Percentiles rank a stretch among this genome's conserved stretches.
Evolutionary conservation across 1,139 yeast genomes (phyloP).

Genomic region (Meyerozyma elateridarum): DNA sequence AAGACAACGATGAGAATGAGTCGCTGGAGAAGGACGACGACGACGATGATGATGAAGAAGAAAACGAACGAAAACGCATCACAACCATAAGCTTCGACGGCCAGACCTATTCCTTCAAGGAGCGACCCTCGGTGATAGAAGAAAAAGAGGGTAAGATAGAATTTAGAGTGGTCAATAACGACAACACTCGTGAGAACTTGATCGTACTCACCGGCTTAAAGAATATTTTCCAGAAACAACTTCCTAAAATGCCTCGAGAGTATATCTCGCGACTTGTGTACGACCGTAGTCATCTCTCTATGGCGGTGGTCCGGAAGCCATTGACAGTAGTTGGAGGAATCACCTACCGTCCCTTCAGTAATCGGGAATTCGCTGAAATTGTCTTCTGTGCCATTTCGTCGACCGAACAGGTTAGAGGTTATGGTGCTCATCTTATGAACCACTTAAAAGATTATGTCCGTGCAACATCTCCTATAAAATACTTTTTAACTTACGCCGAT

Average conservation of each 20-base stretch:
- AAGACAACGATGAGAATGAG: conserved; percentile 7
- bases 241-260: conserved; percentile 98
- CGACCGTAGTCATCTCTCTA: conserved; percentile 89
- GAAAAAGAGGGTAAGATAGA: conserved; percentile 90
- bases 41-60: conserved; percentile 49
- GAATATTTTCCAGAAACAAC: conserved; percentile 92
- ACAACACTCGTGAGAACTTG: conserved; percentile 78
- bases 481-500: conserved; percentile 94
- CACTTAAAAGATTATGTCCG: conserved; percentile 93
- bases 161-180: conserved; percentile 93
- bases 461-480: conserved; percentile 79
- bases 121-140: conserved; percentile 89
- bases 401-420: conserved; percentile 96
- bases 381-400: conserved; percentile 97
- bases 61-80: conserved; percentile 42
- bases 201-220: conserved; percentile 92
- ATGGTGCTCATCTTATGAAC: conserved; percentile 98
- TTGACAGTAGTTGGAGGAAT: conserved; percentile 97
- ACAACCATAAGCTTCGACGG: conserved; percentile 60
- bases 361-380: conserved; percentile 91
- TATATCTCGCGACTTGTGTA: conserved; percentile 92
- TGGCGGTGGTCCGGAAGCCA: conserved; percentile 93
- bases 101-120: conserved; percentile 77
- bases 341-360: conserved; percentile 90
- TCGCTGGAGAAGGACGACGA: conserved; percentile 24